Evolutionary conservation across 2,329 filamentous ascomycete genomes (phyloP), one percentile per base, ranked within the genome.

Genomic region (Apiospora arundinis): DNA sequence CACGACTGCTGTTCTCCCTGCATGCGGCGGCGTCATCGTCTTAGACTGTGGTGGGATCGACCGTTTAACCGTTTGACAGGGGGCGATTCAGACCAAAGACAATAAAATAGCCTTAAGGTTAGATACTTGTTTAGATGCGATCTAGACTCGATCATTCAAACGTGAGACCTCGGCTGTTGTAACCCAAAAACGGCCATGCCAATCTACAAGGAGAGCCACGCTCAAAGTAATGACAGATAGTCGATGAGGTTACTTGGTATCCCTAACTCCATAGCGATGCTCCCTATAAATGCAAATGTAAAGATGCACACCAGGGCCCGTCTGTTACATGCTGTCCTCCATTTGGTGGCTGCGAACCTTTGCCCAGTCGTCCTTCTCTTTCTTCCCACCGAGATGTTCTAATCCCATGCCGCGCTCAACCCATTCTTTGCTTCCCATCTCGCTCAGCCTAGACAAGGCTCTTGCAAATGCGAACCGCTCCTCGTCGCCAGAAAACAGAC

Each of bases 351-450:
- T 92, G 76, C 91, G 86, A 40, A 89, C 87, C 83, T 89, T 92
- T 72, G 85, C 83, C 90, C 91, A 93, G 74, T 85, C 86, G 70
- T 93, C 91, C 75, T 85, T 87, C 78, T 93, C 91, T 73, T 85
- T 80, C 84, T 90, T 90, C 2, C 92, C 92, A 16, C 91, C 92
- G 73, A 86, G 83, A 73, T 82, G 84, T 82, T 93, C 91, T 70
- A 93, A 78, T 0, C 91, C 88, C 86, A 91, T 89, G 1, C 90
- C 95, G 18, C 95, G 83, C 83, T 98, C 95, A 3, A 98, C 93
- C 96, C 96, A 99, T 80, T 98, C 93, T 81, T 91, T 90, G 80
- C 94, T 96, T 25, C 95, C 94, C 96, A 99, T 99, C 82, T 98
- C 95, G 70, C 87, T 92, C 73, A 99, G 83, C 70, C 96, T 86